Base-by-base conservation (phyloP, 148 eudicot genomes). In the Rhododendron ovatum region DNA sequence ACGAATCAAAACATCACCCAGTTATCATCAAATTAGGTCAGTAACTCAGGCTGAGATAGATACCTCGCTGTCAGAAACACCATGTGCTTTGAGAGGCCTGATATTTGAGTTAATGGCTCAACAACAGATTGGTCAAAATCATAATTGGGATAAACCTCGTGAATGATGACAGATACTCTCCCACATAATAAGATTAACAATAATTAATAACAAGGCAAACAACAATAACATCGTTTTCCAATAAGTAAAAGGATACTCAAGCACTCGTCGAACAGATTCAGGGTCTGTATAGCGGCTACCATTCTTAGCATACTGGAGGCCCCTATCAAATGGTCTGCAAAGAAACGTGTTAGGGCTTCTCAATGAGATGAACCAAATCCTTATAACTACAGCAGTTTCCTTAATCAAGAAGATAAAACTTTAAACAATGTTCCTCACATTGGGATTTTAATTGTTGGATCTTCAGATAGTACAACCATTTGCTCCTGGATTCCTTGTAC, bases 381-480 rank as follows among this genome's bases (percentile, higher is more conserved):
- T 33, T 75, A 69, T 33, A 61, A 22, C 61, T 30, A 30, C 22
- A 84, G 5, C 69, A 12, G 24, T 50, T 24, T 15, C 39, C 43
- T 1, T 37, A 37, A 78, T 79, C 26, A 69, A 77, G 61, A 78
- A 81, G 61, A 51, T 14, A 55, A 84, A 51, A 86, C 67, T 63
- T 63, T 85, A 30, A 79, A 51, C 28, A 71, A 43, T n/a, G 75
- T 79, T 87, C 80, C 96, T 92, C 83, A 95, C 99, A 86, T 77
- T 24, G 99, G 98, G 71, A 96, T 90, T 89, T 96, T 95, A 78
- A 96, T 89, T n/a, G 90, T 90, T 84, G 99, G 95, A 94, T 96
- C 99, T 86, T 91, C 93, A 85, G 99, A 95, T 59, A 96, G 91
- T 53, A 92, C 85, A 87, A 89, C 90, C 98, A 96, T 96, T 85